Base-by-base conservation (phyloP, 2,329 filamentous ascomycete genomes). In the Xylaria sp. region DNA sequence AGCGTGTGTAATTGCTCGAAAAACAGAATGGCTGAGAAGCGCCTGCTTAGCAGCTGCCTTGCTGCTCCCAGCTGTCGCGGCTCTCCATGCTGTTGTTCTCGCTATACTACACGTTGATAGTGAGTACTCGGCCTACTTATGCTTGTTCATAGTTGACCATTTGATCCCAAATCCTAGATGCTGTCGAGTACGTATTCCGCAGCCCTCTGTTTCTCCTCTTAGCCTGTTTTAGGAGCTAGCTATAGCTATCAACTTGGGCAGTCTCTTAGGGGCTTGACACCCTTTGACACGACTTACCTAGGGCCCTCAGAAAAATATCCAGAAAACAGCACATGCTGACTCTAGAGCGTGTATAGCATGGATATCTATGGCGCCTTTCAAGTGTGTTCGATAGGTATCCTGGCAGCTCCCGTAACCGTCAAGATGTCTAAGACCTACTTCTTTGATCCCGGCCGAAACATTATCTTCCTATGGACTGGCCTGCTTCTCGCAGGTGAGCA, bases 301-400 rank as follows among this genome's bases (percentile, higher is more conserved):
- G n/a, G n/a, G n/a, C n/a, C n/a, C n/a, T n/a, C n/a, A n/a, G n/a
- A n/a, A n/a, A n/a, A n/a, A n/a, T n/a, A n/a, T n/a, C n/a, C n/a
- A n/a, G n/a, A n/a, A n/a, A n/a, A n/a, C n/a, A n/a, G n/a, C n/a
- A n/a, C n/a, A n/a, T n/a, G n/a, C n/a, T n/a, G n/a, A n/a, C n/a
- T n/a, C n/a, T n/a, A n/a, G n/a, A n/a, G n/a, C n/a, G n/a, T n/a
- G n/a, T n/a, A n/a, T n/a, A n/a, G n/a, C 62, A 82, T 89, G 79
- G 86, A 89, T 60, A 74, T 89, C 2, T 89, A 81, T 52, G 86
- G 86, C 1, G 84, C 85, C 7, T 87, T 89, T 57, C 86, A 89
- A 59, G 67, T 88, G 0, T 89, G 86, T 54, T 78, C 85, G 0
- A 85, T 89, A 37, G 86, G 84, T 11, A 84, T 88, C 16, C 62